These are phyloP conservation scores for Neurospora sp. DNA, from an alignment of 2,329 filamentous ascomycete genomes.

Conservation along the genomic window DNA sequence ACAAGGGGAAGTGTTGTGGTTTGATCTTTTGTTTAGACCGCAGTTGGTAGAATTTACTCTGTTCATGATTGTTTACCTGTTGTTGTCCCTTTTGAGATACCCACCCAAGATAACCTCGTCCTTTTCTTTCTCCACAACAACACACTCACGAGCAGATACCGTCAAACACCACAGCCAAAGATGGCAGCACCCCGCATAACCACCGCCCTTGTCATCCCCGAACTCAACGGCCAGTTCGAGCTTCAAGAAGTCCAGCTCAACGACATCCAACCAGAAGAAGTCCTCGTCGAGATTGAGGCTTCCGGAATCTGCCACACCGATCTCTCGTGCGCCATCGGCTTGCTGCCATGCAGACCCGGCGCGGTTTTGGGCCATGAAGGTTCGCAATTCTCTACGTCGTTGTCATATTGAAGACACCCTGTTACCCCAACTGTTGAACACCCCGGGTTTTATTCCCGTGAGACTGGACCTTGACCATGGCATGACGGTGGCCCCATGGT, in stretches of 20 bases:
- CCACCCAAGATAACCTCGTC: neutral
- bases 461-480: too few relatives aligned
- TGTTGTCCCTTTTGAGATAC: neutral
- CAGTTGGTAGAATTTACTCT: neutral
- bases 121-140: neutral
- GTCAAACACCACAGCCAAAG: neutral
- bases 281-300: constrained; percentile 23
- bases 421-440: neutral
- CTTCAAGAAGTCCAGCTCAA: constrained; percentile 12
- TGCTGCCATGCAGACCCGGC: constrained; percentile 25
- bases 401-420: too few relatives aligned
- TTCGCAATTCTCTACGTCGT: neutral
- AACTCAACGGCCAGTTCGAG: constrained; percentile 15
- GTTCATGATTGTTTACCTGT: neutral
- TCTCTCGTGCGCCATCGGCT: constrained; percentile 23
- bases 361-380: constrained; percentile 19
- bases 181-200: constrained; percentile 14
- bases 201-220: constrained; percentile 15
- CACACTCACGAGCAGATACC: too few relatives aligned
- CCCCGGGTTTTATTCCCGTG: too few relatives aligned
- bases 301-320: constrained; percentile 26
- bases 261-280: constrained; percentile 19
- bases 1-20: neutral
- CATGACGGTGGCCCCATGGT: too few relatives aligned
- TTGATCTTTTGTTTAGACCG: neutral